Evolutionary conservation across 345 rosid species (phyloP).

Genomic region (Durio zibethinus): DNA sequence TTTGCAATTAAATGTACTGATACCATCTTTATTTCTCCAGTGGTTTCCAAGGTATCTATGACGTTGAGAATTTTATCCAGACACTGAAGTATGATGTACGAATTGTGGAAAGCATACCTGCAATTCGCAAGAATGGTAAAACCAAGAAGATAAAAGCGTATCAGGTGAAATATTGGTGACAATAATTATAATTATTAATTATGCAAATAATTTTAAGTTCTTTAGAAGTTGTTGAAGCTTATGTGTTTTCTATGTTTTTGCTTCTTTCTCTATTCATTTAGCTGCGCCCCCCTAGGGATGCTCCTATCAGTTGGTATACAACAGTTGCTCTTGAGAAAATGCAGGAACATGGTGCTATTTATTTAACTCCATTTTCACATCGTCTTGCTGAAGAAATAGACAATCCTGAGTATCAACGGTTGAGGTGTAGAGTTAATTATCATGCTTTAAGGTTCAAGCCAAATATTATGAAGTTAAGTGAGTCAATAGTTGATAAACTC

Average conservation of each 20-base stretch:
- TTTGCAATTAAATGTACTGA: slow-evolving; percentile 3
- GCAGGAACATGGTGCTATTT: slow-evolving; percentile 93
- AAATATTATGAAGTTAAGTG: slow-evolving; percentile 82
- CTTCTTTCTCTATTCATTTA: slow-evolving; percentile 23
- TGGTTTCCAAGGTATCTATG: slow-evolving; percentile 96
- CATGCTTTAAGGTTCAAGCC: slow-evolving; percentile 97
- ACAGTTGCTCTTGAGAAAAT: slow-evolving; percentile 78
- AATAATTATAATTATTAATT: background rate
- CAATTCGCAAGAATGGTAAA: slow-evolving; percentile 82
- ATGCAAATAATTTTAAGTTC: background rate
- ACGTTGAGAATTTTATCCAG: slow-evolving; percentile 86
- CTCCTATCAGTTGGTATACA: slow-evolving; percentile 85
- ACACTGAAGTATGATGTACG: slow-evolving; percentile 75
- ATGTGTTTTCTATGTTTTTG: background rate
- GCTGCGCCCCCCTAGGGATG: slow-evolving; percentile 94
- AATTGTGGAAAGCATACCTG: slow-evolving; percentile 88
- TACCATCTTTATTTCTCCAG: slow-evolving; percentile 32
- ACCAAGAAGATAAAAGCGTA: slow-evolving; percentile 76
- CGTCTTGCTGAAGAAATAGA: slow-evolving; percentile 97
- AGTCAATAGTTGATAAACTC: slow-evolving; percentile 88
- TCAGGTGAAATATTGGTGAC: slow-evolving; percentile 52
- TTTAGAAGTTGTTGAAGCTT: background rate
- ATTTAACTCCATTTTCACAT: slow-evolving; percentile 96
- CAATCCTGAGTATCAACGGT: slow-evolving; percentile 81
- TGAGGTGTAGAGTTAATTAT: slow-evolving; percentile 98